Conservation (phyloP, 2,329 filamentous ascomycete species). For the Dissoconium aciculare region DNA sequence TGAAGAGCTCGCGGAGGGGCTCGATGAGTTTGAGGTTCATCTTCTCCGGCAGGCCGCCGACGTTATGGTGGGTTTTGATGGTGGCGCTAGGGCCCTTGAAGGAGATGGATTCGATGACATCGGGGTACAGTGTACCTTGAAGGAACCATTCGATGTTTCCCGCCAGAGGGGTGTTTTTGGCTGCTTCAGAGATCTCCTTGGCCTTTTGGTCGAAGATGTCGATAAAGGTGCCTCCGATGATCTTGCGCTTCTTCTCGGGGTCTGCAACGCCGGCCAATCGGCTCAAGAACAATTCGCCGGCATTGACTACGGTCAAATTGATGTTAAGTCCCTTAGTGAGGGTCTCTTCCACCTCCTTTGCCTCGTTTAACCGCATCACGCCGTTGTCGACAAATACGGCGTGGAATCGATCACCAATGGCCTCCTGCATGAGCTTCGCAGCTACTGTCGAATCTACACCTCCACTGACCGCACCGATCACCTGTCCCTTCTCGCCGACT, state of each 20-base stretch:
- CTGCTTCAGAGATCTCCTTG: slow-evolving; percentile 55
- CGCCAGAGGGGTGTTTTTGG: slow-evolving; percentile 49
- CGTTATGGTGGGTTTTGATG: slow-evolving; percentile 63
- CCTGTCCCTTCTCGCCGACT: slow-evolving; percentile 69
- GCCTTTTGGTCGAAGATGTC: slow-evolving; percentile 74
- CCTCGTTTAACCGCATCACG: slow-evolving; percentile 74
- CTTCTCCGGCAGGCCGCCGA: slow-evolving; percentile 50
- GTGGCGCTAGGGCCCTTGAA: slow-evolving; percentile 58
- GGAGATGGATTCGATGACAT: slow-evolving; percentile 55
- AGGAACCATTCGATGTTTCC: slow-evolving; percentile 75
- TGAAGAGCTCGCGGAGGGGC: slow-evolving; percentile 66
- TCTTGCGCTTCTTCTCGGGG: slow-evolving; percentile 79
- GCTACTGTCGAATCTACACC: slow-evolving; percentile 85
- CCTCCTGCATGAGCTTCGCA: slow-evolving; percentile 70
- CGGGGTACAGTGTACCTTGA: slow-evolving; percentile 71
- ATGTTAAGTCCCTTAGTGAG: slow-evolving; percentile 69
- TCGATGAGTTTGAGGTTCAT: slow-evolving; percentile 60
- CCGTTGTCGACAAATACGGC: slow-evolving; percentile 78
- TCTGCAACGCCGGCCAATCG: slow-evolving; percentile 58
- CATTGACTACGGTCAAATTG: slow-evolving; percentile 79
- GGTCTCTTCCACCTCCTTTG: slow-evolving; percentile 63
- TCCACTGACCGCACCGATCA: slow-evolving; percentile 64
- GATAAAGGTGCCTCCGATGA: slow-evolving; percentile 72
- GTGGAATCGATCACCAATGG: slow-evolving; percentile 73
- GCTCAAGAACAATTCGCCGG: slow-evolving; percentile 58